Evolutionary conservation across 441 rosid genomes (phyloP).

Genomic region (Syzygium malaccense): DNA sequence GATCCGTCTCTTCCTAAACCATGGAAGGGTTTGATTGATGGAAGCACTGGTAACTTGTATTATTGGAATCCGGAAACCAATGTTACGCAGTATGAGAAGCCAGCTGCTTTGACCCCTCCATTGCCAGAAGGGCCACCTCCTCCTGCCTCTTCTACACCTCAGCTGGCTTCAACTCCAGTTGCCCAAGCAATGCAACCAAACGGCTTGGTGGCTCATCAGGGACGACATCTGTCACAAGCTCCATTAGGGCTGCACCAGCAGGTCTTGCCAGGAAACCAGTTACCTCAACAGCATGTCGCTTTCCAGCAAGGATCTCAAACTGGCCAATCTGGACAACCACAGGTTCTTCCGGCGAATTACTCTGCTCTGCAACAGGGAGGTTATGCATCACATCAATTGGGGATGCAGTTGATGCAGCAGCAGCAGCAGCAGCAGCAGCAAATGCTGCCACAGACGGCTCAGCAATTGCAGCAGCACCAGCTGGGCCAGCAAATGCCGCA

Average conservation of each 20-base stretch:
- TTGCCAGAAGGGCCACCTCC: constrained; percentile 50
- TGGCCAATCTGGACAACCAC: constrained; percentile 15
- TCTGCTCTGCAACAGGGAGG: constrained; percentile 39
- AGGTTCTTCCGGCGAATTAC: constrained; percentile 31
- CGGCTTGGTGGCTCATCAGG: constrained; percentile 32
- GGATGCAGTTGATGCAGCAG: constrained; percentile 61
- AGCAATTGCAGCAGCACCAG: constrained; percentile 42
- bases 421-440: constrained; percentile 46
- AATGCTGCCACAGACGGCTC: constrained; percentile 26
- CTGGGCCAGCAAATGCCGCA: constrained; percentile 32
- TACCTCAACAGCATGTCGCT: constrained; percentile 42
- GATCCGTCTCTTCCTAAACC: constrained; percentile 91
- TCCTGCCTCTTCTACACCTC: constrained; percentile 34
- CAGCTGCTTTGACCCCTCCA: constrained; percentile 44
- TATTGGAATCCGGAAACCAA: constrained; percentile 96
- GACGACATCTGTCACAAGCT: constrained; percentile 26
- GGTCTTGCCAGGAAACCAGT: constrained; percentile 18
- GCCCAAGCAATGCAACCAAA: constrained; percentile 35
- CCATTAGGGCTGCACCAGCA: background rate
- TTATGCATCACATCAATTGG: constrained; percentile 29
- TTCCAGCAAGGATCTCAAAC: constrained; percentile 28
- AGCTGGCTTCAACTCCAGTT: constrained; percentile 52
- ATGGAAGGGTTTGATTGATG: constrained; percentile 89
- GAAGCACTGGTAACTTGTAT: constrained; percentile 63
- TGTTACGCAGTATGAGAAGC: constrained; percentile 84